Conservation (phyloP, 192 early-diverging fungal species). For the Coemansia sp. region DNA sequence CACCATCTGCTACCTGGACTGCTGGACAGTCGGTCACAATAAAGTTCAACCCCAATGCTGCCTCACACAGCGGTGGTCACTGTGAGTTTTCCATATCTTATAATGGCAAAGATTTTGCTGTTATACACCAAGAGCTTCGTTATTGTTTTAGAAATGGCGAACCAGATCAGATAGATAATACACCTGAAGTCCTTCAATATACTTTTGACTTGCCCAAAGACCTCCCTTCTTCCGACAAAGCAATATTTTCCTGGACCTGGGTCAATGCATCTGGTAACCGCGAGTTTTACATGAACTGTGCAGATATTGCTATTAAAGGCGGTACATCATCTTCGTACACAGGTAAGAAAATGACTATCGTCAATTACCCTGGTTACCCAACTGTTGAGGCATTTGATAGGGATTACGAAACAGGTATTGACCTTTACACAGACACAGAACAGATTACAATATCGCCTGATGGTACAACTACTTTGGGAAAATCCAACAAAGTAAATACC, state of each 20-base stretch:
- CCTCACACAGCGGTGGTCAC: constrained; percentile 54
- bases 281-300: constrained; percentile 70
- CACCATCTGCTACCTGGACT: constrained; percentile 37
- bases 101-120: constrained; percentile 36
- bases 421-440: neutral
- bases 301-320: constrained; percentile 57
- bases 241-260: constrained; percentile 64
- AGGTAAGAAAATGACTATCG: constrained; percentile 22
- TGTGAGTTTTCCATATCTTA: constrained; percentile 57
- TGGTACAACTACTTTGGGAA: neutral
- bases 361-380: constrained; percentile 50
- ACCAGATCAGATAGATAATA: neutral
- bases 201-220: constrained; percentile 22
- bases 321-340: constrained; percentile 16
- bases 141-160: constrained; percentile 17
- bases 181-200: constrained; percentile 9
- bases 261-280: constrained; percentile 65
- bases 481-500: neutral
- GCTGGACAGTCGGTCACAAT: constrained; percentile 36
- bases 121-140: constrained; percentile 37
- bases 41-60: constrained; percentile 32
- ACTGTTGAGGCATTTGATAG: constrained; percentile 22
- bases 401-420: constrained; percentile 2
- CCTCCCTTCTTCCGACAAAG: constrained; percentile 33
- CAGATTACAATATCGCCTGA: neutral